Conservation (phyloP, 2,329 filamentous ascomycete genomes). For the Xylaria sp. region DNA sequence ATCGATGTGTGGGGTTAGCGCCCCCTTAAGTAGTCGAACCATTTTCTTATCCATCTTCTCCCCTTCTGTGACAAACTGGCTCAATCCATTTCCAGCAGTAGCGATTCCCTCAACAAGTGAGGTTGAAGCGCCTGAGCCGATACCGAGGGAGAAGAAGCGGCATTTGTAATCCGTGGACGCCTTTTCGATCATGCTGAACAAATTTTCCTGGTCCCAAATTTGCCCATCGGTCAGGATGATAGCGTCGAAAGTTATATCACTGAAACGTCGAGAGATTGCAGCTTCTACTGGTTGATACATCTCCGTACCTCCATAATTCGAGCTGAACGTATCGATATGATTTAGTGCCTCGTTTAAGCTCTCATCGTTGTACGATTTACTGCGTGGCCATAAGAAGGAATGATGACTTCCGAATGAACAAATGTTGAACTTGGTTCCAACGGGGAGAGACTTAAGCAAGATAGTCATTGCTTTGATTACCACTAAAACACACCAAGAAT, state of each 20-base stretch:
- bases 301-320: constrained; percentile 29
- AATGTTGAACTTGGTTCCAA: constrained; percentile 35
- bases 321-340: constrained; percentile 11
- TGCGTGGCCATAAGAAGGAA: constrained; percentile 33
- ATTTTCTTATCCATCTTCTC: constrained; percentile 37
- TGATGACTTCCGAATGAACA: constrained; percentile 32
- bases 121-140: constrained; percentile 31
- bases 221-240: constrained; percentile 36
- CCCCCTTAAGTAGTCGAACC: constrained; percentile 34
- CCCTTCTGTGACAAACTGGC: constrained; percentile 30
- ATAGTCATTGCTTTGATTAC: constrained; percentile 31
- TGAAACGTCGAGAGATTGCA: constrained; percentile 23
- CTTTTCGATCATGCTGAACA: constrained; percentile 22
- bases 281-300: constrained; percentile 21
- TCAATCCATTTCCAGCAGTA: constrained; percentile 32
- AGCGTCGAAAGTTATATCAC: constrained; percentile 26
- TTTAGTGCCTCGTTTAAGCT: constrained; percentile 27
- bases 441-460: constrained; percentile 33
- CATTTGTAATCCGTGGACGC: constrained; percentile 10
- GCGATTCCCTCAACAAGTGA: constrained; percentile 35
- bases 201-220: constrained; percentile 26
- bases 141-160: constrained; percentile 38
- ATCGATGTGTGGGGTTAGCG: constrained; percentile 29
- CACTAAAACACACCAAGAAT: constrained; percentile 7
- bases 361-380: constrained; percentile 25